Conservation (phyloP, 73 alveolate genomes). For the Tetrahymena thermophila region DNA sequence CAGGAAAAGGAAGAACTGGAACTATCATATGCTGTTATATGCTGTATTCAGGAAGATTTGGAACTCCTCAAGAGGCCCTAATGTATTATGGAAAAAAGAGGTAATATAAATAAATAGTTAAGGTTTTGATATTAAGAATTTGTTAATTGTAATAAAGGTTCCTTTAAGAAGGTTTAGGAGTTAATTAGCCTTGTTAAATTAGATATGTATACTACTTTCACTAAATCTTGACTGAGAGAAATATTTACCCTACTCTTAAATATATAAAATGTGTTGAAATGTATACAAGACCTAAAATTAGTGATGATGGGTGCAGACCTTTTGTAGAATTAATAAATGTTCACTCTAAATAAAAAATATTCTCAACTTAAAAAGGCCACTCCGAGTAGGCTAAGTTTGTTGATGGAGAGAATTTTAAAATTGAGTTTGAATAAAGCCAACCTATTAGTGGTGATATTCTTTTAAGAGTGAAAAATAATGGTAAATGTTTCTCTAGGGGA, state of each 20-base stretch:
- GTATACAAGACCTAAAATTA: constrained; percentile 47
- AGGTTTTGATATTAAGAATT: not conserved
- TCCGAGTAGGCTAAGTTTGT: constrained; percentile 11
- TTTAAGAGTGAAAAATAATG: constrained; percentile 8
- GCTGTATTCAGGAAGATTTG: constrained; percentile 56
- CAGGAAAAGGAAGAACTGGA: constrained; percentile 84
- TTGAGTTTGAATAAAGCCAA: not conserved
- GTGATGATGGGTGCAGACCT: constrained; percentile 48
- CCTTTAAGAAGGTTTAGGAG: constrained; percentile 55
- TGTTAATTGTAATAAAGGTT: not conserved
- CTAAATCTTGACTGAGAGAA: constrained; percentile 4
- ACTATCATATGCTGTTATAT: constrained; percentile 65
- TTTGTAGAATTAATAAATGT: constrained; percentile 51
- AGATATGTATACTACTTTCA: constrained; percentile 59
- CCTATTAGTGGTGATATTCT: constrained; percentile 12
- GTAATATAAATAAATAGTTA: not conserved
- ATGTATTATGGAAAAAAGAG: constrained; percentile 61
- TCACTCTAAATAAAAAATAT: constrained; percentile 19
- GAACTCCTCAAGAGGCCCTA: constrained; percentile 49
- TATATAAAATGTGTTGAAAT: constrained; percentile 13
- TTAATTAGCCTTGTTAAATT: constrained; percentile 57
- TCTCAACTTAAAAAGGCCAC: constrained; percentile 24
- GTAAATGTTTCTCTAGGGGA: not conserved
- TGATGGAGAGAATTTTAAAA: not conserved
- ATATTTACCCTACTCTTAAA: not conserved